Evolutionary conservation across 2,329 filamentous ascomycete genomes (phyloP).

Genomic region (Chalaropsis ovoidea): DNA sequence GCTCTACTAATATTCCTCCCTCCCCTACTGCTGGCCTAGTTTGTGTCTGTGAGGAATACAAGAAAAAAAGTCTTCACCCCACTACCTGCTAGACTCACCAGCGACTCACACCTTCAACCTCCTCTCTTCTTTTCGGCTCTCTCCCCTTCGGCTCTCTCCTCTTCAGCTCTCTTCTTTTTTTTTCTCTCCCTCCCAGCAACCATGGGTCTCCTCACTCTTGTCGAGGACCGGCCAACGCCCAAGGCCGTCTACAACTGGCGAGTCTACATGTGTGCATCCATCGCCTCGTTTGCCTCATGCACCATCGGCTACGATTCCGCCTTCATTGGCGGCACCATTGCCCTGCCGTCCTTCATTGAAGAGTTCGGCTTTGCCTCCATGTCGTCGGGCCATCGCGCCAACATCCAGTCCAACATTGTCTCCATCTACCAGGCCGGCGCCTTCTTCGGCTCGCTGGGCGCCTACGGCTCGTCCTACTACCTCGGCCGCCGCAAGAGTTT

Average conservation of each 20-base stretch:
- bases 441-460: constrained; percentile 67
- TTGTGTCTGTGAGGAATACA: neutral
- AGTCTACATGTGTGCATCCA: constrained; percentile 44
- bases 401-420: constrained; percentile 65
- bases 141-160: neutral
- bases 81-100: neutral
- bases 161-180: neutral
- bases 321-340: constrained; percentile 69
- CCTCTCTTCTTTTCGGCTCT: neutral
- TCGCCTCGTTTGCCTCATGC: constrained; percentile 48
- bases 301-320: constrained; percentile 49
- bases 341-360: constrained; percentile 38
- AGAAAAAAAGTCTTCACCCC: constrained; percentile 7
- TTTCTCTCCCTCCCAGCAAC: constrained; percentile 19
- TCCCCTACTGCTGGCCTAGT: neutral
- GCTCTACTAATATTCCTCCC: neutral
- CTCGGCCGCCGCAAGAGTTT: constrained; percentile 57
- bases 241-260: constrained; percentile 52
- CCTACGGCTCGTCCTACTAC: constrained; percentile 56
- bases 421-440: constrained; percentile 70
- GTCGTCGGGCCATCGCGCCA: constrained; percentile 39
- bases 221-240: constrained; percentile 49
- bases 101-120: neutral
- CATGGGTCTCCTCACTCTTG: constrained; percentile 42
- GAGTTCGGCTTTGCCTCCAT: constrained; percentile 57